Evolutionary conservation across 2,329 filamentous ascomycete genomes (phyloP).

Genomic region (Aureobasidium sp.): DNA sequence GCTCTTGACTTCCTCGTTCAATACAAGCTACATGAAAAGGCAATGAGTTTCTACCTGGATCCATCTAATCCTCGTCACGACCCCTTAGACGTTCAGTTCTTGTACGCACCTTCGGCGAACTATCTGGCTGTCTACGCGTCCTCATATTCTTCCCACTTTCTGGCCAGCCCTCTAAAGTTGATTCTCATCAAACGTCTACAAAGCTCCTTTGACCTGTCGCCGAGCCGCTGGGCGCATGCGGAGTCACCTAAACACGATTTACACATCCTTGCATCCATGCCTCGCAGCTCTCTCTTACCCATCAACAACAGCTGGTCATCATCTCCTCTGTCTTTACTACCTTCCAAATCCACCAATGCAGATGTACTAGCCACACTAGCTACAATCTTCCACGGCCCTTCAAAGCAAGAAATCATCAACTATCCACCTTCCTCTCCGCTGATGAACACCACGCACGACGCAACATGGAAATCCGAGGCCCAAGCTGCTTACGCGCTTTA

Average conservation of each 20-base stretch:
- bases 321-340: conserved; percentile 43
- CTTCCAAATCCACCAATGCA: conserved; percentile 45
- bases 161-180: conserved; percentile 39
- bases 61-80: conserved; percentile 39
- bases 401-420: conserved; percentile 27
- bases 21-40: conserved; percentile 43
- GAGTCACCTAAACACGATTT: conserved; percentile 50
- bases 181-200: conserved; percentile 43
- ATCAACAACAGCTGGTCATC: conserved; percentile 26
- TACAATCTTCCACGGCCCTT: conserved; percentile 49
- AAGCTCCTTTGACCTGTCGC: conserved; percentile 38
- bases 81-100: conserved; percentile 45
- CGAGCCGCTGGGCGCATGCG: conserved; percentile 45
- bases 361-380: conserved; percentile 50
- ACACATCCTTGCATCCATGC: conserved; percentile 50
- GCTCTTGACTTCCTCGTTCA: conserved; percentile 47
- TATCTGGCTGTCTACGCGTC: conserved; percentile 53
- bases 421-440: conserved; percentile 28
- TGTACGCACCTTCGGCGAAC: conserved; percentile 48
- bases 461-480: conserved; percentile 33
- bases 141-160: conserved; percentile 48
- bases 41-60: conserved; percentile 47
- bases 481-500: conserved; percentile 49
- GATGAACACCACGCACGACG: conserved; percentile 21
- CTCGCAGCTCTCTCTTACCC: conserved; percentile 47